A percentile compares a stretch with the other conserved stretches of the same genome.
phyloP scores from a whole-genome alignment of 345 rosid genomes.

The Eucalyptus sp. region DNA sequence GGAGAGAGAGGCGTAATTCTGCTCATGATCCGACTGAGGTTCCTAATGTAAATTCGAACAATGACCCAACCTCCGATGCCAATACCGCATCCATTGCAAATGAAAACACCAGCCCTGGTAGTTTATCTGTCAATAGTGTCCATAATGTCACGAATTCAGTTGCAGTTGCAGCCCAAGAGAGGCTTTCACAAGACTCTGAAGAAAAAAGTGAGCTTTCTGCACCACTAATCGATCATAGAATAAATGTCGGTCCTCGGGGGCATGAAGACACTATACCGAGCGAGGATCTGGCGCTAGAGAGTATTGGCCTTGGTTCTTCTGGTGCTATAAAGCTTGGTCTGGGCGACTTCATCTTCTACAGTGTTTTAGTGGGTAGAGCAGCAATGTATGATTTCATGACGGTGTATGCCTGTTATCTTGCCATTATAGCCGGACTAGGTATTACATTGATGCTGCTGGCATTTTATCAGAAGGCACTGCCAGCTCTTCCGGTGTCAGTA shows the following conservation, averaged over 20 bases:
- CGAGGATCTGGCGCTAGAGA: slow-evolving; percentile 58
- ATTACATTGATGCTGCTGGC: slow-evolving; percentile 76
- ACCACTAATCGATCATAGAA: slow-evolving; percentile 48
- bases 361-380: slow-evolving; percentile 89
- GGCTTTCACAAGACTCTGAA: neutral
- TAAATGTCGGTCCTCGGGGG: neutral
- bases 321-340: slow-evolving; percentile 92
- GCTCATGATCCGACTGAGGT: neutral
- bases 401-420: slow-evolving; percentile 87
- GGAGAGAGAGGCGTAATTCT: slow-evolving; percentile 47
- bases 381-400: slow-evolving; percentile 96
- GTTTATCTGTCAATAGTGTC: neutral
- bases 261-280: slow-evolving; percentile 6
- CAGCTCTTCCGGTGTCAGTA: slow-evolving; percentile 87
- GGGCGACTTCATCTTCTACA: slow-evolving; percentile 93
- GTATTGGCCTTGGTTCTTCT: slow-evolving; percentile 77
- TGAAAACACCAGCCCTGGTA: neutral
- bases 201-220: slow-evolving; percentile 38
- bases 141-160: slow-evolving; percentile 4
- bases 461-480: slow-evolving; percentile 78
- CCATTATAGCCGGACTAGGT: slow-evolving; percentile 90
- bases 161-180: neutral
- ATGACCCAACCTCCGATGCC: neutral
- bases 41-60: neutral
- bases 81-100: neutral